Base-by-base conservation (phyloP, 306 rosid genomes). In the Cyamopsis tetragonoloba region DNA sequence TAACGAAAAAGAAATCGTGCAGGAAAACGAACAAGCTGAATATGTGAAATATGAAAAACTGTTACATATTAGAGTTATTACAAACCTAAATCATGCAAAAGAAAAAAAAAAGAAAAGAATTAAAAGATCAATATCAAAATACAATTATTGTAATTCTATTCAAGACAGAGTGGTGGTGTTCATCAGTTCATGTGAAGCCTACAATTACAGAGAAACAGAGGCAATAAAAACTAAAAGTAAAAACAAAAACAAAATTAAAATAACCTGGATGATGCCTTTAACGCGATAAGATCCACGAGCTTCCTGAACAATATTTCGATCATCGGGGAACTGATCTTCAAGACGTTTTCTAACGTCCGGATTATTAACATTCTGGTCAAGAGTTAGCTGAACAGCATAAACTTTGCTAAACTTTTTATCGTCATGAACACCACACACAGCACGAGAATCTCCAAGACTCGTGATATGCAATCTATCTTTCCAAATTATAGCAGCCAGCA, bases 221-320 rank as follows among this genome's bases (percentile, higher is more conserved):
- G 37, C 18, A 4, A 53, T 20, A 53, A 1, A 14, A 22, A 57
- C 50, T 13, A 50, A 42, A 34, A 11, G 51, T 15, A 35, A 28
- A 20, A 48, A 54, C 19, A 17, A 14, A 48, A 38, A 60, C 56
- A 30, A 59, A 51, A n/a, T n/a, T n/a, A n/a, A n/a, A n/a, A n/a
- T n/a, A n/a, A 88, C 96, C 89, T 88, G 86, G 66, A 83, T 86
- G 64, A 86, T 72, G 80, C 91, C 91, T 83, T 75, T 80, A 27
- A 88, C 74, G 19, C 84, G 85, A 92, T 82, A 86, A 1, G 75
- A 60, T 56, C 86, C 91, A n/a, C 77, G 55, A 62, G n/a, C n/a
- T 70, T 71, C 72, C 61, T 19, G 13, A 73, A 86, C 83, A 32
- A 88, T 83, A 24, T 77, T 62, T 5, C 84, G 60, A 81, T 87